Percentiles rank a stretch among this genome's conserved stretches.
Conservation (phyloP, 2,329 filamentous ascomycete genomes). For the Alternaria rosae region DNA sequence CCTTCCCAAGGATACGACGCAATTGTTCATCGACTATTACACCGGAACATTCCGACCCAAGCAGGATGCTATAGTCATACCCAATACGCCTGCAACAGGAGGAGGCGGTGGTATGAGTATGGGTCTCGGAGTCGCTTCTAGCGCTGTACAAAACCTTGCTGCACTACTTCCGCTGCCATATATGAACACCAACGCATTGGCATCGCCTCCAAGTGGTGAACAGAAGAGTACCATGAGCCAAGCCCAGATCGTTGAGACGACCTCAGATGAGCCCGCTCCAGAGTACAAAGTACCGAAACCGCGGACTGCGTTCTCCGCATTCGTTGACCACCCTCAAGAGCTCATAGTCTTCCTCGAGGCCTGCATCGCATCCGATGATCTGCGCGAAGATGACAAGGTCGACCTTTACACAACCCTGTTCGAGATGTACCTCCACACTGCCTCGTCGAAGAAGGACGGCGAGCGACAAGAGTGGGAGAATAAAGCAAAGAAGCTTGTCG, state of each 20-base stretch:
- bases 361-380: conserved; percentile 73
- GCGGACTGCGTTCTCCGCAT: conserved; percentile 90
- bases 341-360: conserved; percentile 94
- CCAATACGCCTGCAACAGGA: conserved; percentile 56
- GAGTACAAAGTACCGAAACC: conserved; percentile 83
- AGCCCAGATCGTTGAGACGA: conserved; percentile 61
- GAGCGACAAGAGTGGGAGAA: conserved; percentile 83
- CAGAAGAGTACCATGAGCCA: conserved; percentile 63
- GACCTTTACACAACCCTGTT: conserved; percentile 96
- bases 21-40: conserved; percentile 93
- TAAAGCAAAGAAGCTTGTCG: conserved; percentile 89
- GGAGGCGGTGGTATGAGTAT: conserved; percentile 49
- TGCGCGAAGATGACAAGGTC: conserved; percentile 77
- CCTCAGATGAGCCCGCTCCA: conserved; percentile 58
- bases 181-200: conserved; percentile 70
- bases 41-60: conserved; percentile 82
- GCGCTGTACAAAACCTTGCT: conserved; percentile 84
- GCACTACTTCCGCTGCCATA: conserved; percentile 85
- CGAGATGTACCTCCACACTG: conserved; percentile 96
- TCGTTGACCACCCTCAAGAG: conserved; percentile 90
- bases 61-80: conserved; percentile 65
- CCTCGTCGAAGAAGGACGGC: conserved; percentile 73
- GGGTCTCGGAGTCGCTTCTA: conserved; percentile 64
- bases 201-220: conserved; percentile 62
- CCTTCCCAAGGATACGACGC: conserved; percentile 81